Percentiles rank a stretch among this genome's conserved stretches.
These are phyloP conservation scores for Phaeosphaeria sp. DNA, from an alignment of 2,329 filamentous ascomycete genomes.

Conservation along the genomic window DNA sequence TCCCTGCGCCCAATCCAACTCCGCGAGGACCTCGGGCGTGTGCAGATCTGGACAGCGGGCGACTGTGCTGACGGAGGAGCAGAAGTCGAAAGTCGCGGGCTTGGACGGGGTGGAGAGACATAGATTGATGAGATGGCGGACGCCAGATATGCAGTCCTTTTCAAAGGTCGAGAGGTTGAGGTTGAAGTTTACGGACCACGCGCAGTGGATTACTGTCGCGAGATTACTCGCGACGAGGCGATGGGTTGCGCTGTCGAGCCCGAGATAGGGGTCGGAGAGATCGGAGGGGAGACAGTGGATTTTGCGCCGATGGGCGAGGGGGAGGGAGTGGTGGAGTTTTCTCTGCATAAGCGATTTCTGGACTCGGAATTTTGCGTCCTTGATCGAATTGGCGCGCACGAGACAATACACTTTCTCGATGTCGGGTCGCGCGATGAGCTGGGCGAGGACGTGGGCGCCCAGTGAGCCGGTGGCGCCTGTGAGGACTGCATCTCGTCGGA, in stretches of 20 bases:
- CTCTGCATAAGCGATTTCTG: slow-evolving; percentile 46
- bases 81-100: slow-evolving; percentile 54
- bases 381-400: slow-evolving; percentile 53
- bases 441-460: slow-evolving; percentile 63
- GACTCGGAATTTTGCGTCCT: slow-evolving; percentile 45
- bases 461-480: slow-evolving; percentile 73
- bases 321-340: slow-evolving; percentile 44
- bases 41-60: slow-evolving; percentile 43
- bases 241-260: slow-evolving; percentile 40
- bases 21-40: slow-evolving; percentile 32
- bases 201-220: slow-evolving; percentile 57
- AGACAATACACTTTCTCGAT: slow-evolving; percentile 59
- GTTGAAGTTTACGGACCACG: slow-evolving; percentile 66
- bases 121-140: slow-evolving; percentile 53
- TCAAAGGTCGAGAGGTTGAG: slow-evolving; percentile 59
- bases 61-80: slow-evolving; percentile 55
- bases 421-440: slow-evolving; percentile 36
- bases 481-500: slow-evolving; percentile 51
- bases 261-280: slow-evolving; percentile 50
- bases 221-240: slow-evolving; percentile 29
- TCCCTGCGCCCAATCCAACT: slow-evolving; percentile 52
- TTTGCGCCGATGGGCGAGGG: slow-evolving; percentile 25
- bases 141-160: slow-evolving; percentile 53
- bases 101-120: slow-evolving; percentile 42
- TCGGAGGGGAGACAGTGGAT: slow-evolving; percentile 49